These are phyloP conservation scores for Talaromyces thailandensis DNA, from an alignment of 495 filamentous ascomycete genomes.

Conservation along the genomic window DNA sequence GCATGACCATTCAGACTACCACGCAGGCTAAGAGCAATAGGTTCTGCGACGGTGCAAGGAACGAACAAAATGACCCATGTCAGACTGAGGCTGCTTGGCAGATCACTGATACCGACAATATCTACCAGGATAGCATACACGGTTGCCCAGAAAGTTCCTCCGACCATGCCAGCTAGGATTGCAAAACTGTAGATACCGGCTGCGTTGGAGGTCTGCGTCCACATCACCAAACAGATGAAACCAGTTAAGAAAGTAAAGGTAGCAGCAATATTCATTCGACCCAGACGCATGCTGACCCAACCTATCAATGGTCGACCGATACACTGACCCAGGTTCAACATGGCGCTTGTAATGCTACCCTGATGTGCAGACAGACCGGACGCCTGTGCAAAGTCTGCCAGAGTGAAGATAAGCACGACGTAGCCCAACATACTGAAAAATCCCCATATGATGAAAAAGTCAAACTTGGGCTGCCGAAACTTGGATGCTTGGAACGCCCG, in stretches of 20 bases:
- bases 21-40: constrained; percentile 60
- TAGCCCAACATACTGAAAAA: constrained; percentile 66
- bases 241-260: constrained; percentile 56
- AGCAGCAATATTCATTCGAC: constrained; percentile 65
- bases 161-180: constrained; percentile 58
- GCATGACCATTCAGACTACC: constrained; percentile 31
- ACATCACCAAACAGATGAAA: constrained; percentile 62
- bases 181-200: constrained; percentile 63
- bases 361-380: constrained; percentile 62
- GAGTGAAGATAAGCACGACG: constrained; percentile 65
- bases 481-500: constrained; percentile 54
- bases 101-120: constrained; percentile 61
- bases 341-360: constrained; percentile 59
- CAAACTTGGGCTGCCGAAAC: constrained; percentile 50
- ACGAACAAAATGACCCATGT: constrained; percentile 68
- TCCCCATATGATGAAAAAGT: constrained; percentile 59
- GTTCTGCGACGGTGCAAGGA: constrained; percentile 66
- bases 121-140: constrained; percentile 68
- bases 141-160: constrained; percentile 65
- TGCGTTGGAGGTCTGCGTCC: constrained; percentile 60
- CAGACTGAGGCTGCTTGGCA: constrained; percentile 67
- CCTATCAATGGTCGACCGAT: constrained; percentile 69
- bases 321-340: constrained; percentile 64
- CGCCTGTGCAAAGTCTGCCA: constrained; percentile 61
- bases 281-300: constrained; percentile 60